These are phyloP conservation scores for Sphaerulina musiva DNA, from an alignment of 2,329 filamentous ascomycete genomes.

Conservation along the genomic window DNA sequence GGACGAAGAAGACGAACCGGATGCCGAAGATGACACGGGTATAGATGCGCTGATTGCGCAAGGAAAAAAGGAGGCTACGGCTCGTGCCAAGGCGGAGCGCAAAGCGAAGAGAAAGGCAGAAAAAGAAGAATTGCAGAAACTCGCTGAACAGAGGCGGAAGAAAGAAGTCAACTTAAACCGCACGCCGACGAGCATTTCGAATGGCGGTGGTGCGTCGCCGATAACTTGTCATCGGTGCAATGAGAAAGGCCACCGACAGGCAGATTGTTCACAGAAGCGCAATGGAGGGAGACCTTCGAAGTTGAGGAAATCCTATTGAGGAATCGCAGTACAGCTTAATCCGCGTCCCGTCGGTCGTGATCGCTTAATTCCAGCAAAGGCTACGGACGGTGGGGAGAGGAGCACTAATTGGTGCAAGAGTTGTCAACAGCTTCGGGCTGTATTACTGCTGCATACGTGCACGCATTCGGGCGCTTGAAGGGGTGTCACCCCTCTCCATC, in stretches of 20 bases:
- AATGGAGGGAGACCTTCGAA: constrained; percentile 10
- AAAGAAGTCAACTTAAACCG: constrained; percentile 62
- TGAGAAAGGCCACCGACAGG: constrained; percentile 54
- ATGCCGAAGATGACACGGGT: constrained; percentile 39
- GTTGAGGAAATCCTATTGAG: constrained; percentile 11
- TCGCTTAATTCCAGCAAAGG: too few relatives aligned
- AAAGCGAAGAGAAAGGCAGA: constrained; percentile 46
- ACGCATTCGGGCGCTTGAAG: too few relatives aligned
- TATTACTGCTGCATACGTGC: too few relatives aligned
- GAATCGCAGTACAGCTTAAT: not conserved
- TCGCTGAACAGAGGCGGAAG: constrained; percentile 55
- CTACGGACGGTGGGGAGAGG: too few relatives aligned
- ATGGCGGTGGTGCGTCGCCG: constrained; percentile 27
- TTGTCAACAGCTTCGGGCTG: too few relatives aligned
- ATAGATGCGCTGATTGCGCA: constrained; percentile 42
- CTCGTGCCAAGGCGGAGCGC: constrained; percentile 39
- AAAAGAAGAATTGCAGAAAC: constrained; percentile 44
- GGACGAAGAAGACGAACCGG: constrained; percentile 33
- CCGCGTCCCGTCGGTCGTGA: too few relatives aligned
- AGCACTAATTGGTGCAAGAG: too few relatives aligned
- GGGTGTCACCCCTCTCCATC: too few relatives aligned
- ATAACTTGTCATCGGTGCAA: constrained; percentile 57
- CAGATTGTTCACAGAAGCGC: constrained; percentile 47
- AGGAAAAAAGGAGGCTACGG: constrained; percentile 41
- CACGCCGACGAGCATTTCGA: constrained; percentile 46